These are phyloP conservation scores for Fraxinus baroniana DNA, from an alignment of 305 asterid genomes.

Conservation along the genomic window DNA sequence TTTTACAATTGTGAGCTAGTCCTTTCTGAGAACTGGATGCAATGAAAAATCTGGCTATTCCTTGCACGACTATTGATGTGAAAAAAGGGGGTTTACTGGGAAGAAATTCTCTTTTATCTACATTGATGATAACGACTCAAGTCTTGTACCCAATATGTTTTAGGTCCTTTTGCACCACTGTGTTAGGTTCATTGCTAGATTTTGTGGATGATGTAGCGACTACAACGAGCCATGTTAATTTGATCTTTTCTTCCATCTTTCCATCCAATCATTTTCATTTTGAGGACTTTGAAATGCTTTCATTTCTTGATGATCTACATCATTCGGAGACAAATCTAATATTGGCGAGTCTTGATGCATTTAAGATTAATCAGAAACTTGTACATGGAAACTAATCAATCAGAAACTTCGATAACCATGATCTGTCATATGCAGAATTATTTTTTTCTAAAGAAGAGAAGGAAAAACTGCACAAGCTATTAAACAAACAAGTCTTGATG, in stretches of 20 bases:
- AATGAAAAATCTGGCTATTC: not conserved
- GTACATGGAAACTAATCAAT: not conserved
- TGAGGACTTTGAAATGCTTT: not conserved
- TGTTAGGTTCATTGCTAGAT: not conserved
- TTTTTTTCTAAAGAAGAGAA: not conserved
- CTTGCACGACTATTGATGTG: not conserved
- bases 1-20: not conserved
- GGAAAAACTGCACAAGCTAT: not conserved
- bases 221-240: not conserved
- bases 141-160: not conserved
- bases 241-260: not conserved
- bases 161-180: not conserved
- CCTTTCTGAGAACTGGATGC: not conserved
- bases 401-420: not conserved
- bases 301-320: not conserved
- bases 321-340: not conserved
- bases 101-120: not conserved
- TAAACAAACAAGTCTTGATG: conserved; percentile 7
- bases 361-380: not conserved
- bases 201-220: not conserved
- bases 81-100: not conserved
- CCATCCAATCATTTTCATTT: not conserved
- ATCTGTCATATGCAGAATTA: conserved; percentile 6
- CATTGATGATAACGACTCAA: not conserved
- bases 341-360: not conserved